Percentiles rank a stretch among this genome's conserved stretches.
phyloP scores from a whole-genome alignment of 2,329 filamentous ascomycete genomes.

The Coniochaeta prunicola region DNA sequence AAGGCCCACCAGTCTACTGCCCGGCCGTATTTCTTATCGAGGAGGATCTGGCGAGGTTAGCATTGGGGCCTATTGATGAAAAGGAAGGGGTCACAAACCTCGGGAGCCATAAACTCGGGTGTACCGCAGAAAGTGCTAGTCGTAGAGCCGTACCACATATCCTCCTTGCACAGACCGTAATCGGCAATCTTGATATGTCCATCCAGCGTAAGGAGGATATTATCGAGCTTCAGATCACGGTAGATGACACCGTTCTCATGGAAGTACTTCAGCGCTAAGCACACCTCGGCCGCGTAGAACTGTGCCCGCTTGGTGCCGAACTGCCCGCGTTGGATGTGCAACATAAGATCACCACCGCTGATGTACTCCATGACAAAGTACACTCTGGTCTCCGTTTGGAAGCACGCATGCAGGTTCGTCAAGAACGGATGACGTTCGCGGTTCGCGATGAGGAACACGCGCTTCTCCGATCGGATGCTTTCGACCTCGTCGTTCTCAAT shows the following conservation, averaged over 20 bases:
- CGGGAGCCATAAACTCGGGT: slow-evolving; percentile 99
- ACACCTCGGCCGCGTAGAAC: slow-evolving; percentile 98
- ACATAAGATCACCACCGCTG: slow-evolving; percentile 95
- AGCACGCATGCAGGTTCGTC: slow-evolving; percentile 91
- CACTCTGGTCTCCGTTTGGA: slow-evolving; percentile 96
- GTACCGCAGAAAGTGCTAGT: slow-evolving; percentile 98
- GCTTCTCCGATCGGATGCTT: slow-evolving; percentile 94
- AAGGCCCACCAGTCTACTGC: slow-evolving; percentile 99
- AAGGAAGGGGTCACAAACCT: slow-evolving; percentile 48
- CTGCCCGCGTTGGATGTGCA: slow-evolving; percentile 95
- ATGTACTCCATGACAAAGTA: slow-evolving; percentile 99
- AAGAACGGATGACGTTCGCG: slow-evolving; percentile 95
- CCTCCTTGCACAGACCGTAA: slow-evolving; percentile 98
- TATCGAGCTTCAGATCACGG: slow-evolving; percentile 86
- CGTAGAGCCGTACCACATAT: slow-evolving; percentile 98
- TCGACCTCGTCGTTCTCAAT: slow-evolving; percentile 99
- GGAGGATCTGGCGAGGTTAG: slow-evolving; percentile 59
- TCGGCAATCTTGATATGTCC: slow-evolving; percentile 98
- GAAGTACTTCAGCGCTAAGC: slow-evolving; percentile 96
- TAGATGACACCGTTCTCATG: slow-evolving; percentile 99
- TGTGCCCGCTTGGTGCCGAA: slow-evolving; percentile 95
- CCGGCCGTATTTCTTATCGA: slow-evolving; percentile 97
- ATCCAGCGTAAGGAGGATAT: slow-evolving; percentile 89
- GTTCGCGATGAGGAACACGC: slow-evolving; percentile 94
- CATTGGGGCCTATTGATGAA: slow-evolving; percentile 70